Percentiles rank a stretch among this genome's conserved stretches.
phyloP scores from a whole-genome alignment of 78 protist genomes.

The Pigoraptor vietnamica region DNA sequence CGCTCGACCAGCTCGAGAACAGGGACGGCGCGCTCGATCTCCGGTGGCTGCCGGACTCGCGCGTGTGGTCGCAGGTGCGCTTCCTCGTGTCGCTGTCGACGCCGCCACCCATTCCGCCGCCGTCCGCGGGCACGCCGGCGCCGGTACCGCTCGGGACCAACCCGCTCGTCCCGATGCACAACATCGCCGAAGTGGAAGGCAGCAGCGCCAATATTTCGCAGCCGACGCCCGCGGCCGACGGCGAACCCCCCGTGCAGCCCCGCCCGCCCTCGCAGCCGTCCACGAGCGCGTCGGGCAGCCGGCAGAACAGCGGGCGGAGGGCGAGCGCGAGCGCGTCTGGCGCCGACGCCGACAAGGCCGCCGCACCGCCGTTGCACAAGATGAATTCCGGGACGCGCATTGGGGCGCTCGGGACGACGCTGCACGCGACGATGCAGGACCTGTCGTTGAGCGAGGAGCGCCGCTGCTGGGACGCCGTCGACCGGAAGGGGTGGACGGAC shows the following conservation, averaged over 20 bases:
- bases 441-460: neutral
- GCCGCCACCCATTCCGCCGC: neutral
- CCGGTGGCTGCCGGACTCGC: neutral
- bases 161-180: no score
- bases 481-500: neutral
- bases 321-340: neutral
- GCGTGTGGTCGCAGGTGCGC: neutral
- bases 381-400: neutral
- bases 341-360: neutral
- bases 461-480: neutral
- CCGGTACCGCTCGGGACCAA: no score
- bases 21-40: neutral
- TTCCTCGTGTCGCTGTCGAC: neutral
- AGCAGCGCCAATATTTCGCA: no score
- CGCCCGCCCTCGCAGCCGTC: neutral
- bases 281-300: neutral
- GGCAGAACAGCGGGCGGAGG: neutral
- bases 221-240: no score
- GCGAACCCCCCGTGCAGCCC: neutral
- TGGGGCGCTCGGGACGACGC: neutral
- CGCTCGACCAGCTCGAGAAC: conserved; percentile 1
- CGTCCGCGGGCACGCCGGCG: no score
- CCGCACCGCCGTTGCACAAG: neutral
- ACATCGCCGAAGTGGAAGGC: neutral
- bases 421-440: neutral